Conservation (phyloP, 805 yeast species). For the Cyberlindnera lachancei region DNA sequence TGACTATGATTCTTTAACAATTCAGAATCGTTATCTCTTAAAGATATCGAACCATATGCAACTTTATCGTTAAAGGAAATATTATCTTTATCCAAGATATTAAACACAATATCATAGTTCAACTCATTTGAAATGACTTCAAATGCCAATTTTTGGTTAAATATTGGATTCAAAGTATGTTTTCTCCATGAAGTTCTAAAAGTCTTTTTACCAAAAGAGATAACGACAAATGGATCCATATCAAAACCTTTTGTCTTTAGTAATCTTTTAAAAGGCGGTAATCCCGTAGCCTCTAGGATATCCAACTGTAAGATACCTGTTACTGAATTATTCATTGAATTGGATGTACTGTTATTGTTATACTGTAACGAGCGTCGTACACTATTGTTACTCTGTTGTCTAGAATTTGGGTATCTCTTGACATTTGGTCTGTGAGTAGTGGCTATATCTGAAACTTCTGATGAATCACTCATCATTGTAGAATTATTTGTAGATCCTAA, state of each 20-base stretch:
- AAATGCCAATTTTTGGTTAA: conserved; percentile 72
- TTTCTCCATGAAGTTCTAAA: conserved; percentile 79
- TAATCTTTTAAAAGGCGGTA: conserved; percentile 67
- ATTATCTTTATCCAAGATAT: conserved; percentile 77
- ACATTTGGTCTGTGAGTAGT: not conserved
- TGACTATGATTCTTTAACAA: too few relatives aligned
- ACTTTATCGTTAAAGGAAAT: conserved; percentile 80
- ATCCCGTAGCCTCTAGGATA: conserved; percentile 60
- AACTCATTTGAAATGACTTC: conserved; percentile 64
- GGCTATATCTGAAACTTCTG: not conserved
- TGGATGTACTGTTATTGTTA: too few relatives aligned
- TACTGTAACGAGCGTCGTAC: too few relatives aligned
- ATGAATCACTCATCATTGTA: conserved; percentile 1
- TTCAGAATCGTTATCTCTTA: too few relatives aligned
- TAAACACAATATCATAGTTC: conserved; percentile 58
- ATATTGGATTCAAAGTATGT: conserved; percentile 77
- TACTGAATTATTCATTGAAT: not conserved
- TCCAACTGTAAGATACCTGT: conserved; percentile 73
- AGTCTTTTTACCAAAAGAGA: conserved; percentile 82
- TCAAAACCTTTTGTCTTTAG: conserved; percentile 67
- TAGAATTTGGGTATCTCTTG: too few relatives aligned
- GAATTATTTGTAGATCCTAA: not conserved
- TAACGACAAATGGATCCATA: conserved; percentile 94
- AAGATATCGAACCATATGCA: conserved; percentile 54
- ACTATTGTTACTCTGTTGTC: too few relatives aligned